Base-by-base conservation (phyloP, 2,329 filamentous ascomycete genomes). In the Microsporum ferrugineum region DNA sequence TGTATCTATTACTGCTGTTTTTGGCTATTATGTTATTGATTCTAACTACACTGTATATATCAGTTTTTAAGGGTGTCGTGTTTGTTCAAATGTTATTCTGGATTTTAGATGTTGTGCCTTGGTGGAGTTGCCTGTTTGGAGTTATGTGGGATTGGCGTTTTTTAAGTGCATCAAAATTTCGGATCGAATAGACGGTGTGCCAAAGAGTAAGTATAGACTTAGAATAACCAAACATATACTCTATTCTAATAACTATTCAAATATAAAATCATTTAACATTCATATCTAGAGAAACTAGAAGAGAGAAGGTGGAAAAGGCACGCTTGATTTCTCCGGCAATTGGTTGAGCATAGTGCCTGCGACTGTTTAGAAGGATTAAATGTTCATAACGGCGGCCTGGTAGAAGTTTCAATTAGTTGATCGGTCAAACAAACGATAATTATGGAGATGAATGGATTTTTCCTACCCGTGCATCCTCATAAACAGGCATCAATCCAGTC, bases 331-430 rank as follows among this genome's bases (percentile, higher is more conserved):
- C 45, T 10, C 23, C 3, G 45, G 45, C 7, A 14, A 5, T 51
- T 29, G 23, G 45, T 10, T 31, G 41, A 45, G 41, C 41, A 12
- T 29, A 12, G 45, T 14, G 27, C 27, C 6, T 14, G 23, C 12
- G 23, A 14, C 12, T 51, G 10, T 5, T 51, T 51, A 14, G 23
- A 2, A 12, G 8, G 27, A 17, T 55, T 55, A 55, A 29, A n/a
- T 43, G 12, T 57, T 57, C 55, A 57, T 57, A 41, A 57, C 55
- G 27, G 55, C 55, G 33, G 55, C 55, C 55, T 57, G 10, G 34
- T 29, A 57, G n/a, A 5, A 41, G 29, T 10, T 14, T 14, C 3
- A 6, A 43, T 41, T 39, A 41, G 34, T 29, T 27, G 14, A 51
- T 12, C 6, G 23, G 29, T 17, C 8, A 29, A 12, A 5, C 29